These are phyloP conservation scores for Ustilaginoidea virens DNA, from an alignment of 2,329 filamentous ascomycete genomes.

Conservation along the genomic window DNA sequence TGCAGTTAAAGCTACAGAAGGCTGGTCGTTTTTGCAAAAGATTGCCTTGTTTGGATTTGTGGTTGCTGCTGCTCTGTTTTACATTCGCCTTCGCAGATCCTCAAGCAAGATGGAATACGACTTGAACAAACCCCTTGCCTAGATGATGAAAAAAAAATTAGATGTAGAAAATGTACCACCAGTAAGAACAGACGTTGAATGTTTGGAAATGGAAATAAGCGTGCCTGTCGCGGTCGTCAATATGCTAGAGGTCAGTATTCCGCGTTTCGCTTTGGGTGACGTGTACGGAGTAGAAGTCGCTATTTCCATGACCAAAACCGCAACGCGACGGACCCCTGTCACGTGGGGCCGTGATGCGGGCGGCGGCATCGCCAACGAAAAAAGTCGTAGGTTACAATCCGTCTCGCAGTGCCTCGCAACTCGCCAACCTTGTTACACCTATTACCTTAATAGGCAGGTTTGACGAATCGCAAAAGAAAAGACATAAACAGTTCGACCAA, in stretches of 20 bases:
- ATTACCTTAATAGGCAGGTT: too few species aligned
- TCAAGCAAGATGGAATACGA: conserved; percentile 14
- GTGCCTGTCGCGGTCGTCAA: too few species aligned
- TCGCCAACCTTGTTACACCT: too few species aligned
- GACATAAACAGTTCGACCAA: too few species aligned
- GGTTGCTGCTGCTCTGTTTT: conserved; percentile 27
- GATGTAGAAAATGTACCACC: conserved; percentile 5
- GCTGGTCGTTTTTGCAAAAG: conserved; percentile 29
- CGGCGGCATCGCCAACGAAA: not conserved
- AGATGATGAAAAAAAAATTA: conserved; percentile 5
- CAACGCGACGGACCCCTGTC: conserved; percentile 4
- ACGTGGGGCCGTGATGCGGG: conserved; percentile 5
- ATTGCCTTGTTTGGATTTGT: conserved; percentile 34
- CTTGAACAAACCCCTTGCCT: conserved; percentile 30
- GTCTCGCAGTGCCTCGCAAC: too few species aligned
- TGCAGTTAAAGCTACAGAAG: conserved; percentile 3
- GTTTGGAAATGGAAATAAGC: not conserved
- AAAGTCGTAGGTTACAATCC: conserved; percentile 16
- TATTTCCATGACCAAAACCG: too few species aligned
- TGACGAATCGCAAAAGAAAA: too few species aligned
- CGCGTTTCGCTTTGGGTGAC: too few species aligned
- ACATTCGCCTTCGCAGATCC: conserved; percentile 24
- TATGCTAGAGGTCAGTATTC: too few species aligned
- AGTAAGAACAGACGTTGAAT: not conserved
- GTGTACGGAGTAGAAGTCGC: too few species aligned